Percentiles rank a stretch among this genome's conserved stretches.
These are phyloP conservation scores for Amoebophrya sp. DNA, from an alignment of 169 alveolate genomes.

Conservation along the genomic window DNA sequence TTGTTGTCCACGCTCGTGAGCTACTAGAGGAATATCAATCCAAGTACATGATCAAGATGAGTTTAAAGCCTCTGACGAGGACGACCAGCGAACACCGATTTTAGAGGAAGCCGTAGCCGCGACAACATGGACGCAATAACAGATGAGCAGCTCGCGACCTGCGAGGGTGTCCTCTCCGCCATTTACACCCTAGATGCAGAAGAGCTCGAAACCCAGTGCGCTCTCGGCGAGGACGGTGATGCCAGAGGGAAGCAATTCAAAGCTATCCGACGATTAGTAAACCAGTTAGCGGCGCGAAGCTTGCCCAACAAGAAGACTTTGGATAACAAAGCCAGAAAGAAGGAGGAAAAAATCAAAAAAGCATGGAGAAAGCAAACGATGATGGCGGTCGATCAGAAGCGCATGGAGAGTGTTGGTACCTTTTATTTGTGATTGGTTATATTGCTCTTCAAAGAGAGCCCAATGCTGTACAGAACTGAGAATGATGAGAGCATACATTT, in stretches of 20 bases:
- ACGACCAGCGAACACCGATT: too few species aligned
- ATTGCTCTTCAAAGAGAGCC: neutral
- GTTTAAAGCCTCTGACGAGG: too few species aligned
- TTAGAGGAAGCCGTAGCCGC: too few species aligned
- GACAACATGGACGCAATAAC: too few species aligned
- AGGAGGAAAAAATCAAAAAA: conserved; percentile 32
- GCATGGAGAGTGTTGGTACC: neutral
- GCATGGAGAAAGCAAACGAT: conserved; percentile 36
- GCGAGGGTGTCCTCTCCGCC: too few species aligned
- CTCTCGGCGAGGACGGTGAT: neutral
- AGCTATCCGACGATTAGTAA: neutral
- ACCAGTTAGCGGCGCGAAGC: neutral
- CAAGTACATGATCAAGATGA: too few species aligned
- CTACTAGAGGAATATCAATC: too few species aligned
- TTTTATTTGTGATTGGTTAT: neutral
- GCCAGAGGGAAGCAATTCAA: neutral
- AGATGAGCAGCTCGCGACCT: too few species aligned
- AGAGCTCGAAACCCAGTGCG: neutral
- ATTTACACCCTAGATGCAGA: too few species aligned
- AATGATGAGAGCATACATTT: neutral
- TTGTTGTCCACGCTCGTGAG: too few species aligned
- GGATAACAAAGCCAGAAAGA: conserved; percentile 31
- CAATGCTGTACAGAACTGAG: neutral
- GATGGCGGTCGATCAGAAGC: neutral
- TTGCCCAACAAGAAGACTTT: conserved; percentile 38